Percentiles rank a stretch among this genome's conserved stretches.
These are phyloP conservation scores for Kluyveromyces sp. DNA, from an alignment of 1,139 yeast species.

Conservation along the genomic window DNA sequence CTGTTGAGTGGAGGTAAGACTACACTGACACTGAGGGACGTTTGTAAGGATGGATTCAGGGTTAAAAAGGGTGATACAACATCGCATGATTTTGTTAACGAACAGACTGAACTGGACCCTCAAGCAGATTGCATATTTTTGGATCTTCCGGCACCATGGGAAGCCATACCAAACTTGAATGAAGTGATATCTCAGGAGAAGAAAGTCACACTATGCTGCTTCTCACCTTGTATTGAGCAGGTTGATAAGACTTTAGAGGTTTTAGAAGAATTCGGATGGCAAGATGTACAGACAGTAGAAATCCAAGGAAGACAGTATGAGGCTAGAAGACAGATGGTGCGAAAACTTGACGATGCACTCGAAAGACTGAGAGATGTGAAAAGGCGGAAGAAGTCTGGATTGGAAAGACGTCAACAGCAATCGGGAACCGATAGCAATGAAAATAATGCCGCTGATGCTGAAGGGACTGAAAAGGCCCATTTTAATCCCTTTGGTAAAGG, in stretches of 20 bases:
- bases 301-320: conserved; percentile 84
- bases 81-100: conserved; percentile 26
- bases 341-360: conserved; percentile 73
- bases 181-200: conserved; percentile 49
- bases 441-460: conserved; percentile 21
- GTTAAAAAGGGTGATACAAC: conserved; percentile 36
- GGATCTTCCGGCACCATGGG: conserved; percentile 97
- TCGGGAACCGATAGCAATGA: conserved; percentile 29
- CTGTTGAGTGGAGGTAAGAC: conserved; percentile 40
- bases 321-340: conserved; percentile 82
- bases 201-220: conserved; percentile 75
- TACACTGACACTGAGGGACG: conserved; percentile 82
- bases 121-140: conserved; percentile 71
- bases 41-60: conserved; percentile 78
- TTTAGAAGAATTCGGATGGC: conserved; percentile 73
- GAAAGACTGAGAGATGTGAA: conserved; percentile 77
- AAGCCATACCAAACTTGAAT: conserved; percentile 73
- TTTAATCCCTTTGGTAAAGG: conserved; percentile 87
- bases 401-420: conserved; percentile 48
- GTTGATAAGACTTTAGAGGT: conserved; percentile 79
- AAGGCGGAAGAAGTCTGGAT: conserved; percentile 64
- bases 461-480: conserved; percentile 42
- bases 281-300: conserved; percentile 88
- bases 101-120: conserved; percentile 21
- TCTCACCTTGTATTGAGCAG: conserved; percentile 97